These are phyloP conservation scores for Diaporthe amygdali DNA, from an alignment of 2,329 filamentous ascomycete species.

Conservation along the genomic window DNA sequence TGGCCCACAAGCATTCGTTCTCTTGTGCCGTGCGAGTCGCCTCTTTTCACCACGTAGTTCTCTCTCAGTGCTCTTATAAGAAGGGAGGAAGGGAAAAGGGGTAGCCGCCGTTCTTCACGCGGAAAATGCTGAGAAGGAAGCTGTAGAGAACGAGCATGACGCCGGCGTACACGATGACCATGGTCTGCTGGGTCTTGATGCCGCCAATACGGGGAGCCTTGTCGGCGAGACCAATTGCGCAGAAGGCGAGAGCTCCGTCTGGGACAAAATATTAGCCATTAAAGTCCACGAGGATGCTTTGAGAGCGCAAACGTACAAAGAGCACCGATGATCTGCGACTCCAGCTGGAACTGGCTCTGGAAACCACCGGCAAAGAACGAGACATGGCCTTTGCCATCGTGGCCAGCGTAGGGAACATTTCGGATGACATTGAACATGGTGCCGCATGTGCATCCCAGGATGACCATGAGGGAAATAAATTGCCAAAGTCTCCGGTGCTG, in stretches of 20 bases:
- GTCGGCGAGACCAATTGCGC: conserved; percentile 86
- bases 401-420: conserved; percentile 89
- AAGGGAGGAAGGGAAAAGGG: conserved; percentile 95
- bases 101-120: conserved; percentile 93
- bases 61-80: conserved; percentile 44
- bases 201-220: conserved; percentile 91
- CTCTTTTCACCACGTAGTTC: neutral
- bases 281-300: neutral
- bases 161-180: conserved; percentile 79
- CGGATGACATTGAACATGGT: conserved; percentile 99
- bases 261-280: conserved; percentile 29
- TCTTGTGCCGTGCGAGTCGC: neutral
- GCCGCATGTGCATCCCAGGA: conserved; percentile 91
- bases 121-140: conserved; percentile 92
- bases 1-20: neutral
- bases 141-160: conserved; percentile 87
- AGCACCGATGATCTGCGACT: conserved; percentile 93
- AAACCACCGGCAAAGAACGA: conserved; percentile 92
- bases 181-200: conserved; percentile 77
- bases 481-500: conserved; percentile 96
- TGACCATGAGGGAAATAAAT: conserved; percentile 82
- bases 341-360: conserved; percentile 90
- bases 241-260: conserved; percentile 80
- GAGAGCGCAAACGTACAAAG: conserved; percentile 68
- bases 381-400: conserved; percentile 83